Evolutionary conservation across 768 basidiomycete species (phyloP).

Genomic region (Pleurotus cornucopiae): DNA sequence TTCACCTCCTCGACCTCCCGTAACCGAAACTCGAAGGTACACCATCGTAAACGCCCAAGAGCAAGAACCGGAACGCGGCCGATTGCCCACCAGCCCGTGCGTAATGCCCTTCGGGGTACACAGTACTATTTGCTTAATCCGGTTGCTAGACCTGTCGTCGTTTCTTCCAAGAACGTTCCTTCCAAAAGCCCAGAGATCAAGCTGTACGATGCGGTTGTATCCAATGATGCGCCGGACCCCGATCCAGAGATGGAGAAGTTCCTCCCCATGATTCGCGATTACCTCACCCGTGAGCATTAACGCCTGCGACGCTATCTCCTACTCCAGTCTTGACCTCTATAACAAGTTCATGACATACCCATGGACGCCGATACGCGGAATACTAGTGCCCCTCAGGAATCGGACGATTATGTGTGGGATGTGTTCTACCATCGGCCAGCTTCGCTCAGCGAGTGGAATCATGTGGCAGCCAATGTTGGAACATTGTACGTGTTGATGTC

Average conservation of each 20-base stretch:
- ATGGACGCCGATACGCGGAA: conserved; percentile 9
- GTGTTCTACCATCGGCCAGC: conserved; percentile 73
- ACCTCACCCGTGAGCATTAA: conserved; percentile 50
- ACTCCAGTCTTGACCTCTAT: conserved; percentile 15
- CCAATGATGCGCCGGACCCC: conserved; percentile 24
- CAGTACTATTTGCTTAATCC: too few species aligned
- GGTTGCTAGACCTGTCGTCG: conserved; percentile 46
- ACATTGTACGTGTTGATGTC: conserved; percentile 49
- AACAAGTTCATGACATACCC: conserved; percentile 27
- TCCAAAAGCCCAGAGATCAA: conserved; percentile 42
- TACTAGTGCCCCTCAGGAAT: background rate
- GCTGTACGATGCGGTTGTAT: conserved; percentile 69
- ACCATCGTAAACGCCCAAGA: conserved; percentile 39
- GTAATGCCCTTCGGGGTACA: background rate
- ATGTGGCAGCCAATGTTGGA: conserved; percentile 47
- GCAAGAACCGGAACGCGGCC: conserved; percentile 20
- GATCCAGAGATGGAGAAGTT: conserved; percentile 76
- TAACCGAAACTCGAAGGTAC: conserved; percentile 38
- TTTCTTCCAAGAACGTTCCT: conserved; percentile 46
- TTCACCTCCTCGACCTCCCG: conserved; percentile 13
- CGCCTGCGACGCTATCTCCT: background rate
- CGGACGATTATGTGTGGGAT: conserved; percentile 77
- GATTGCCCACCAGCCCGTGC: conserved; percentile 37
- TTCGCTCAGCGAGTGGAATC: conserved; percentile 54
- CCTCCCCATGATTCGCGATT: conserved; percentile 71